Evolutionary conservation across 164 flowering plant genomes (phyloP).

Genomic region (Stephania cephalantha): DNA sequence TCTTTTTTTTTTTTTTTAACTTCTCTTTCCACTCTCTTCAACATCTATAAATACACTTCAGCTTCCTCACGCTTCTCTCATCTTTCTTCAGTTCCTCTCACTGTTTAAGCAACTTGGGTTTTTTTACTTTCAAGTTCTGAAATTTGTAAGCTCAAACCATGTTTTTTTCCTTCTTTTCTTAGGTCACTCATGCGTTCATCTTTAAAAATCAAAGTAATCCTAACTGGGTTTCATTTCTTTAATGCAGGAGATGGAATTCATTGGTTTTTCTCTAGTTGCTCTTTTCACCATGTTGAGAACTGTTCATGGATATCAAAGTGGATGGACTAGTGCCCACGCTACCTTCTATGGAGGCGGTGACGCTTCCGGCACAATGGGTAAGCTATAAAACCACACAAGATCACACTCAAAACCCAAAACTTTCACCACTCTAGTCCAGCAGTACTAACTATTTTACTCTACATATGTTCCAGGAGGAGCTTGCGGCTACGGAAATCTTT

Average conservation of each 20-base stretch:
- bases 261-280: conserved; percentile 26
- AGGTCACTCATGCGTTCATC: not conserved
- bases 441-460: not conserved
- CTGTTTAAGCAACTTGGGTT: not conserved
- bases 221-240: conserved; percentile 8
- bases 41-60: conserved; percentile 25
- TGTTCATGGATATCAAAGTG: conserved; percentile 39
- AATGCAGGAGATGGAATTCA: conserved; percentile 37
- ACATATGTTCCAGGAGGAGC: conserved; percentile 51
- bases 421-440: not conserved
- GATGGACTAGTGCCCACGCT: conserved; percentile 68
- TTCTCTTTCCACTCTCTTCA: not conserved
- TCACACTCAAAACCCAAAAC: not conserved
- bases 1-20: not conserved
- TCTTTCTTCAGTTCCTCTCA: conserved; percentile 5
- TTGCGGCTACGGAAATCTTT: conserved; percentile 79
- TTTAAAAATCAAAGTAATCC: not conserved
- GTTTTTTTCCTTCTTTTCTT: not conserved
- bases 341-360: conserved; percentile 83
- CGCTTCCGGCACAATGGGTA: conserved; percentile 87
- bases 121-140: conserved; percentile 6
- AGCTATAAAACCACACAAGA: conserved; percentile 10
- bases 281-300: conserved; percentile 24
- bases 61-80: conserved; percentile 20
- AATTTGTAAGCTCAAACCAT: conserved; percentile 8